phyloP scores from a whole-genome alignment of 2,329 filamentous ascomycete species.

The Paecilomyces sp. region DNA sequence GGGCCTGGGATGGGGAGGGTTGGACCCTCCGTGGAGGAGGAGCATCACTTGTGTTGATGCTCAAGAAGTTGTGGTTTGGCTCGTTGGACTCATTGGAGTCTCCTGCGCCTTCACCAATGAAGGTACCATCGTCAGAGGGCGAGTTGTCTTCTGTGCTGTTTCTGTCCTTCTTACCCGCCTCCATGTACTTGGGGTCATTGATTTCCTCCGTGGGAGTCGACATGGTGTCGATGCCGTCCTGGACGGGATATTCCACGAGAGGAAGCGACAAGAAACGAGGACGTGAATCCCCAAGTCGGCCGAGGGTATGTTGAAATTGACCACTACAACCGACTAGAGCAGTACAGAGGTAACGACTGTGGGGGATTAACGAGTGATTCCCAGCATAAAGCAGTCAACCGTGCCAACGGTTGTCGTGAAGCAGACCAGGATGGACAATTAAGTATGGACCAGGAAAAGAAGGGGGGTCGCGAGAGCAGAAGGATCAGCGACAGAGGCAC shows the following conservation, averaged over 20 bases:
- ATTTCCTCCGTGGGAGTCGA: conserved; percentile 25
- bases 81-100: neutral
- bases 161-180: conserved; percentile 16
- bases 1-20: conserved; percentile 48
- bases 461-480: neutral
- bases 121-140: conserved; percentile 25
- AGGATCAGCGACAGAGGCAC: neutral
- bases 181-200: conserved; percentile 16
- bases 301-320: neutral
- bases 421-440: neutral
- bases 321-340: neutral
- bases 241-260: neutral
- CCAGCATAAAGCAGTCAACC: neutral
- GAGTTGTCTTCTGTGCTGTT: conserved; percentile 17
- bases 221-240: conserved; percentile 23
- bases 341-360: neutral
- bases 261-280: neutral
- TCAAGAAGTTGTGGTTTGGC: conserved; percentile 9
- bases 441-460: neutral
- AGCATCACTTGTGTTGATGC: conserved; percentile 19
- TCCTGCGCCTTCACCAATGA: conserved; percentile 16
- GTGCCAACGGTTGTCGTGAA: neutral
- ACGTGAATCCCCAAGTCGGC: neutral
- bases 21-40: conserved; percentile 9
- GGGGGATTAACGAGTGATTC: neutral